Evolutionary conservation across 306 rosid species (phyloP), one percentile per base, ranked within the genome.

Genomic region (Castanea mollissima): DNA sequence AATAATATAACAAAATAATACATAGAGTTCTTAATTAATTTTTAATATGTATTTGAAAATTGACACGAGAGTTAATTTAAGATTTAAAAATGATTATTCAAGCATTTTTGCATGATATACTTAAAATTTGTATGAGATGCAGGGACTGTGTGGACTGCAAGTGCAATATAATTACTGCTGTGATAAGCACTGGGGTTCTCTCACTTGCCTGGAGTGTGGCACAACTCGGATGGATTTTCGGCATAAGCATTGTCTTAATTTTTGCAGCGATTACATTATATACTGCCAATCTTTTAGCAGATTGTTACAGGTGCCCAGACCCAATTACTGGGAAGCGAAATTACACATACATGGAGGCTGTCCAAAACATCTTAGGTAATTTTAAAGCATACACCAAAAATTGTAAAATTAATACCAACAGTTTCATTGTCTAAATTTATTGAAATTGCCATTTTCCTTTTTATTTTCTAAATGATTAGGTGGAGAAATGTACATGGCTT

Each of bases 261-360:
- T 85, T 87, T 38, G 72, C 91, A 0, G 57, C 0, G 7, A 27
- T 87, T 75, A 82, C 83, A 0, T 85, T 87, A 31, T 87, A 64
- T 74, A 67, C 82, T 6, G 29, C 80, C 57, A 77, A 80, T 76
- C 87, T 85, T 54, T 70, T 87, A 5, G 81, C 88, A 1, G 85
- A 87, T 51, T 87, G 88, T 51, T 87, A 87, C 78, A 62, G 91
- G 11, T 81, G 80, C 16, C 90, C 87, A 0, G 60, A 86, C 12
- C 73, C 86, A 1, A 0, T 87, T 57, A 35, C 68, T 44, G 88
- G 86, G 71, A 76, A 73, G 44, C 82, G 86, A 34, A 87, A 87
- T 44, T 55, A 51, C 58, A 75, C 90, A 20, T 86, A 86, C 23
- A 86, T 83, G 87, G 85, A 81, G 0, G 83, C 87, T 25, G 86